Conservation (phyloP, 495 filamentous ascomycete species). For the Astrothelium subdiscretum region DNA sequence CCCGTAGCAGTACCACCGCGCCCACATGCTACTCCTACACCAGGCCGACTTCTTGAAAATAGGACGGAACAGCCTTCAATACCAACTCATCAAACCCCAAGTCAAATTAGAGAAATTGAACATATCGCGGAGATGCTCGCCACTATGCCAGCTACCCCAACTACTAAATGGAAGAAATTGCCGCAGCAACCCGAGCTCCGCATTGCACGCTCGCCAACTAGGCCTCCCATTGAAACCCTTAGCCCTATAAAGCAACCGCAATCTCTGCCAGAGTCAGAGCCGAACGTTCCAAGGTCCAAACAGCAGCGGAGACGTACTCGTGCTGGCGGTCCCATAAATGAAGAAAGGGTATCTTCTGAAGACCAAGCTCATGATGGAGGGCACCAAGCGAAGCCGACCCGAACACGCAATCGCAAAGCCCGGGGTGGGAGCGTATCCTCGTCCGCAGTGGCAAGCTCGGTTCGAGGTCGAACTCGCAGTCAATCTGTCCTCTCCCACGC, state of each 20-base stretch:
- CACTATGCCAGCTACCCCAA: not conserved
- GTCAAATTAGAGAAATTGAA: not conserved
- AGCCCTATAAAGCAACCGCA: not conserved
- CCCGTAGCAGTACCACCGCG: not conserved
- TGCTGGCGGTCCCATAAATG: not conserved
- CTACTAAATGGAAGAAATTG: constrained; percentile 6
- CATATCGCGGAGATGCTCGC: not conserved
- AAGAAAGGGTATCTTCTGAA: not conserved
- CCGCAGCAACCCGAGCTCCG: not conserved
- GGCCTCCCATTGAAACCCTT: not conserved
- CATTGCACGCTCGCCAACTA: not conserved
- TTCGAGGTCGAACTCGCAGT: constrained; percentile 38
- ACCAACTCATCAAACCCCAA: not conserved
- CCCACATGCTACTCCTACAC: not conserved
- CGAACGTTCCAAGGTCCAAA: not conserved
- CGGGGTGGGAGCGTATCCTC: constrained; percentile 44
- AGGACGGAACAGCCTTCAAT: not conserved
- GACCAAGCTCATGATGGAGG: not conserved
- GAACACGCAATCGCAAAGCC: constrained; percentile 6
- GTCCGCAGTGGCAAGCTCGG: constrained; percentile 28
- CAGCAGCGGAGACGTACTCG: not conserved
- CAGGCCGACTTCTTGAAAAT: not conserved
- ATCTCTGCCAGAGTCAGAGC: not conserved
- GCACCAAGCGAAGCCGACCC: not conserved
- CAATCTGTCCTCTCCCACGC: constrained; percentile 47